Percentiles rank a stretch among this genome's conserved stretches.
Evolutionary conservation across 139 green algal genomes (phyloP).

Genomic region (Bryopsis sp.): DNA sequence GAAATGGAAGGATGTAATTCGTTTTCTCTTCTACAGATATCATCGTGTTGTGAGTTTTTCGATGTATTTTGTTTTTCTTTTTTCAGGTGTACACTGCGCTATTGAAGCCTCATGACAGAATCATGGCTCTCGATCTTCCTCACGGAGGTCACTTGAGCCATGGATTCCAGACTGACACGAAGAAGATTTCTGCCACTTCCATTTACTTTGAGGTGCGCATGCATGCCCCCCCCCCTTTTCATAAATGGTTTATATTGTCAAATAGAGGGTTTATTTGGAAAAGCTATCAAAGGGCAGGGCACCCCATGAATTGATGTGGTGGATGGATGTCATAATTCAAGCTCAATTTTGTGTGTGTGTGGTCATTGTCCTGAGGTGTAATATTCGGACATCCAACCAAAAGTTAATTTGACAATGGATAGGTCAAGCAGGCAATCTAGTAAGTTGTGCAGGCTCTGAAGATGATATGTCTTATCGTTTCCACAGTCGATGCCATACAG

Average conservation of each 20-base stretch:
- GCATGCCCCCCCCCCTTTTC: background rate
- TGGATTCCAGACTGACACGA: conserved; percentile 94
- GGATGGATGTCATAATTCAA: too few species aligned
- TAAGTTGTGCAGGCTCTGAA: background rate
- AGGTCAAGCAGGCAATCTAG: too few species aligned
- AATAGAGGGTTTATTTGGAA: too few species aligned
- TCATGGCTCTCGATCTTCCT: conserved; percentile 97
- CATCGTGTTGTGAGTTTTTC: too few species aligned
- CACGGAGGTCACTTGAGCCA: conserved; percentile 95
- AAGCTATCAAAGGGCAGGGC: too few species aligned
- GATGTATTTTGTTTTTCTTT: background rate
- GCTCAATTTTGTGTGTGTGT: too few species aligned
- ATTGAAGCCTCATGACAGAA: conserved; percentile 94
- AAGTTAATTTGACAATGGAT: too few species aligned
- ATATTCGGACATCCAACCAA: too few species aligned
- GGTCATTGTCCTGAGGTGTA: too few species aligned
- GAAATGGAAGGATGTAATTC: too few species aligned
- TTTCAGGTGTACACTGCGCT: conserved; percentile 92
- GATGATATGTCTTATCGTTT: background rate
- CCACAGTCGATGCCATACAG: conserved; percentile 88
- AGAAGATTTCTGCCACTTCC: conserved; percentile 94
- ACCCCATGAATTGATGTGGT: too few species aligned
- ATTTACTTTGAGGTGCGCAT: conserved; percentile 88
- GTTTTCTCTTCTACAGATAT: too few species aligned
- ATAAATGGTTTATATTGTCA: background rate